Conservation (phyloP, 2,329 filamentous ascomycete species). For the Xylariaceae sp. region DNA sequence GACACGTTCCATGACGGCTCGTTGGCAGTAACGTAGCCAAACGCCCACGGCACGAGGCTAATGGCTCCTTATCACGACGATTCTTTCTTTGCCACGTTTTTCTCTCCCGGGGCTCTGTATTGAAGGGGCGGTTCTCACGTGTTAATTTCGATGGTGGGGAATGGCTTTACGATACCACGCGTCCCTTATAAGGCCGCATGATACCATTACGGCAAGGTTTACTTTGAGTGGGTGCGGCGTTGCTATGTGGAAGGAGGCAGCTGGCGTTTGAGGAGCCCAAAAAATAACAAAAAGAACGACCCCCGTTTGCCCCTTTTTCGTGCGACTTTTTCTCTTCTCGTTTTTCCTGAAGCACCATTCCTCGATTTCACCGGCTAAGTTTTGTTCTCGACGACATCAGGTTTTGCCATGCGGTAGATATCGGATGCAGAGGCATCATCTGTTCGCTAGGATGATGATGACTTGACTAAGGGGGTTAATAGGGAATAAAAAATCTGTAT, state of each 20-base stretch:
- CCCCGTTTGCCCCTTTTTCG: not conserved
- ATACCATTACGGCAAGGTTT: slow-evolving; percentile 9
- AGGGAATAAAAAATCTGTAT: slow-evolving; percentile 10
- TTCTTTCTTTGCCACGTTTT: slow-evolving; percentile 1
- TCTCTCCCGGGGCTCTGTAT: not conserved
- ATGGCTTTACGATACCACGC: slow-evolving; percentile 4
- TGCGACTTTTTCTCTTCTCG: not conserved
- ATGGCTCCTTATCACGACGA: not conserved
- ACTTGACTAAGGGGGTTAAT: not conserved
- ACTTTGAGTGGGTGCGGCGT: slow-evolving; percentile 1
- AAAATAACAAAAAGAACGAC: slow-evolving; percentile 4
- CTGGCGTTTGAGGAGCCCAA: slow-evolving; percentile 6
- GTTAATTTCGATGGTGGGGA: not conserved
- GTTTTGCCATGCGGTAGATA: slow-evolving; percentile 8
- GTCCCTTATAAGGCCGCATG: slow-evolving; percentile 7
- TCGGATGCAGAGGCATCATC: slow-evolving; percentile 6
- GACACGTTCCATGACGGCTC: not conserved
- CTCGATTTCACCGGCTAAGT: not conserved
- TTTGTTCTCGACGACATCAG: not conserved
- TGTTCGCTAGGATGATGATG: not conserved
- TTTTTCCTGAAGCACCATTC: not conserved
- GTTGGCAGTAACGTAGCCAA: not conserved
- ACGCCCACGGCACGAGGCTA: slow-evolving; percentile 1
- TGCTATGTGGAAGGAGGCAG: slow-evolving; percentile 2
- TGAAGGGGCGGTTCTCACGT: not conserved